Base-by-base conservation (phyloP, 495 filamentous ascomycete genomes). In the Aspergillus baeticus region DNA sequence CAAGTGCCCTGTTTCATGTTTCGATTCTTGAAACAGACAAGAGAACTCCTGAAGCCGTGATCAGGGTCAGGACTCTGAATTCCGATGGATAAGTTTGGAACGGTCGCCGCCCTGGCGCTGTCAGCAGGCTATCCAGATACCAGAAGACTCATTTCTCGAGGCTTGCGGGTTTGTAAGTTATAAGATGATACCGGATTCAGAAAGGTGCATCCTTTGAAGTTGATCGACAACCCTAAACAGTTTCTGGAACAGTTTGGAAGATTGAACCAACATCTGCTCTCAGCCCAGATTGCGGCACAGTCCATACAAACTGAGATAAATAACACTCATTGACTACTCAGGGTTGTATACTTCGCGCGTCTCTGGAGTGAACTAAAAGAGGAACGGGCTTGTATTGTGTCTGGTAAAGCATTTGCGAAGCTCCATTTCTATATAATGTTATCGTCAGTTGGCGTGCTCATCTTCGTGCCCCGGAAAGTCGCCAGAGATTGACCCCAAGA, bases 211-310 rank as follows among this genome's bases (percentile, higher is more conserved):
- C 33, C 17, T 38, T 7, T 15, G 20, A 18, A 13, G 41, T 31
- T 20, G 29, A 44, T 47, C 39, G 33, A 18, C 8, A 17, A 39
- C 20, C 6, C 29, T 41, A 36, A 38, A 11, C 15, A 3, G 5
- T 41, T 55, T 55, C 53, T 55, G 48, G 53, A 48, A 55, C 33
- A 34, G 11, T 48, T 38, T 55, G 26, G 51, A 55, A 55, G 29
- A 35, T 39, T 10, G 8, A 21, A 7, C 10, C 18, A n/a, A 41
- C 43, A 11, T 23, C 26, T n/a, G n/a, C n/a, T n/a, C n/a, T n/a
- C n/a, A n/a, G n/a, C n/a, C n/a, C n/a, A n/a, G 26, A 29, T 29
- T 29, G 26, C 8, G 26, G 26, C 26, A 29, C 26, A 29, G 26
- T 29, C 26, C 26, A 29, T 29, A 3, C 26, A 29, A 29, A 29